These are phyloP conservation scores for Colletotrichum tofieldiae DNA, from an alignment of 2,329 filamentous ascomycete species.

Conservation along the genomic window DNA sequence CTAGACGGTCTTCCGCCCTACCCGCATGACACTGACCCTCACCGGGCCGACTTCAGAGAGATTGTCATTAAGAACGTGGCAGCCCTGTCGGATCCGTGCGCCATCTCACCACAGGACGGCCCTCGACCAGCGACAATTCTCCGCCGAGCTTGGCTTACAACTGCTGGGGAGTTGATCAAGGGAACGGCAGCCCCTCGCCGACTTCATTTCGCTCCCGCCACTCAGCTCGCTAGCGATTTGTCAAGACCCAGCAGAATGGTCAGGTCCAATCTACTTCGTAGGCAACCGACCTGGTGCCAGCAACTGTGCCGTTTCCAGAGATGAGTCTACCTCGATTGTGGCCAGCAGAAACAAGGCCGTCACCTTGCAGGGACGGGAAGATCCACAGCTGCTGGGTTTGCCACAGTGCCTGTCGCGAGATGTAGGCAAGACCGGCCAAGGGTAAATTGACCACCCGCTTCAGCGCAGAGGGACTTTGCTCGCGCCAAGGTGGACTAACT, in stretches of 20 bases:
- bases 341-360: neutral
- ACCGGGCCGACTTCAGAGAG: slow-evolving; percentile 21
- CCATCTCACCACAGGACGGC: neutral
- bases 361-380: neutral
- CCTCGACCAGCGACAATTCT: neutral
- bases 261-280: neutral
- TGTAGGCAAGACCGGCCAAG: slow-evolving; percentile 6
- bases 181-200: neutral
- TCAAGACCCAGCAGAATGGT: neutral
- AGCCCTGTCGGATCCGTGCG: slow-evolving; percentile 21
- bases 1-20: slow-evolving; percentile 9
- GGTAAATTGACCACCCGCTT: slow-evolving; percentile 22
- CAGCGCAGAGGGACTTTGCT: neutral
- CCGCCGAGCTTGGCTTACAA: neutral
- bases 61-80: slow-evolving; percentile 17
- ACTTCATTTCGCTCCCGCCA: slow-evolving; percentile 12
- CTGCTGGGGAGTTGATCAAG: neutral
- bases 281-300: neutral
- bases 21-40: slow-evolving; percentile 8
- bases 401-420: slow-evolving; percentile 4
- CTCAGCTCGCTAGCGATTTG: neutral
- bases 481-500: slow-evolving; percentile 14
- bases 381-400: neutral
- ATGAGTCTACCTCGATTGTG: neutral
- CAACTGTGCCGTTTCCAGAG: slow-evolving; percentile 8